phyloP scores from a whole-genome alignment of 495 filamentous ascomycete species.

The Penicillium lagena region DNA sequence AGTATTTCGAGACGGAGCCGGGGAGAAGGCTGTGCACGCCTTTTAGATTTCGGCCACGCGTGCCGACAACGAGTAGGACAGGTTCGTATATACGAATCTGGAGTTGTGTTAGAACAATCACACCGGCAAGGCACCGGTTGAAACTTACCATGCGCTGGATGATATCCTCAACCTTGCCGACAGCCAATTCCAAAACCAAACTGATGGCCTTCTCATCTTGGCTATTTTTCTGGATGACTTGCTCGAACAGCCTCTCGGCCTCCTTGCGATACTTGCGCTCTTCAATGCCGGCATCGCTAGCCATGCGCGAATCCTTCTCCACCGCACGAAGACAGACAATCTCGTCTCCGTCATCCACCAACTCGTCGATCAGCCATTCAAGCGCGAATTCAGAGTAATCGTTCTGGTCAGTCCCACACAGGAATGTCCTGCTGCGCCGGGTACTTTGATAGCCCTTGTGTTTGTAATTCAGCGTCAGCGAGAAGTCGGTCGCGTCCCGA shows the following conservation, averaged over 20 bases:
- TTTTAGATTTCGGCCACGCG: constrained; percentile 76
- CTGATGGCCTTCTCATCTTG: constrained; percentile 76
- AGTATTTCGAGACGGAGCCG: constrained; percentile 94
- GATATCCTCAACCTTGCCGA: constrained; percentile 86
- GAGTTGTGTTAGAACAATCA: constrained; percentile 8
- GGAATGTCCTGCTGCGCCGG: constrained; percentile 80
- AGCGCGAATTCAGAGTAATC: constrained; percentile 93
- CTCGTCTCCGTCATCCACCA: constrained; percentile 96
- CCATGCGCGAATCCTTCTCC: constrained; percentile 74
- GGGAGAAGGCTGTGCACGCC: constrained; percentile 87
- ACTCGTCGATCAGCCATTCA: constrained; percentile 87
- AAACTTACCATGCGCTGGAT: constrained; percentile 83
- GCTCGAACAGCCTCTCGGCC: constrained; percentile 66
- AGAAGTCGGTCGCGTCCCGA: constrained; percentile 70
- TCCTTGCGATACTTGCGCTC: constrained; percentile 73
- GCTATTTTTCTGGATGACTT: constrained; percentile 77
- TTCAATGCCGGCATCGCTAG: constrained; percentile 60
- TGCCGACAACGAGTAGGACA: constrained; percentile 91
- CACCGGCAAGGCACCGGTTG: not conserved
- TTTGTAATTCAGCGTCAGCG: constrained; percentile 79
- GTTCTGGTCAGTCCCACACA: constrained; percentile 92
- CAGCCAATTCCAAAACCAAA: constrained; percentile 79
- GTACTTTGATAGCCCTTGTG: constrained; percentile 85
- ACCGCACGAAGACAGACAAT: constrained; percentile 90
- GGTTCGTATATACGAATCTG: constrained; percentile 94